Evolutionary conservation across 192 early-diverging fungal genomes (phyloP), one percentile per base, ranked within the genome.

Genomic region (Coemansia sp.): DNA sequence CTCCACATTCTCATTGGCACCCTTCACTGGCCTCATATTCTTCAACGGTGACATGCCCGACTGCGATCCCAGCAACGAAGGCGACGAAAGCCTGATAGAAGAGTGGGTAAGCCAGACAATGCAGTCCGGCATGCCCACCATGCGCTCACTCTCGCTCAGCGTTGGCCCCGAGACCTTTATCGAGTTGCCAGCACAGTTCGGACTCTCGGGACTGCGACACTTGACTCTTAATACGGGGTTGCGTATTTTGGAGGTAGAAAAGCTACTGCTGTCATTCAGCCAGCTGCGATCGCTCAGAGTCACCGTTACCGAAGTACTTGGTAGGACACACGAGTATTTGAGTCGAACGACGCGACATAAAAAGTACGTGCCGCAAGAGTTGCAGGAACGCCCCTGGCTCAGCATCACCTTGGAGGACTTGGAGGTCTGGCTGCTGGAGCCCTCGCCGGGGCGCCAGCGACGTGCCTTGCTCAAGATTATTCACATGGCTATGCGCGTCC

Each of bases 301-400:
- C 26, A 47, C 43, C 0, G 65, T 73, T 16, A 61, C 68, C 0
- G 68, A 73, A n/a, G 64, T 69, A 3, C 55, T 66, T 13, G 42
- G 61, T 45, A 64, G 33, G n/a, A 36, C 77, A 5, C 70, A 74
- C 43, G 77, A 79, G 60, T 70, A 67, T 21, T 16, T 79, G 61
- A 74, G 72, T 37, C 63, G 71, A 25, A 63, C 42, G 1, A 43
- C 72, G 0, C 57, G 61, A 11, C 77, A 34, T 13, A 62, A 66
- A 42, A 73, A 68, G 23, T 70, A 73, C 35, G 14, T 61, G 1
- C 28, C 35, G 16, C 33, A 25, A 6, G 33, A 50, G 10, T 48
- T 56, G n/a, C 43, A 48, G 0, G 7, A 35, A 1, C 50, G 53
- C 18, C 25, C 12, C 12, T 33, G 43, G 26, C 25, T 79, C 9